phyloP scores from a whole-genome alignment of 345 rosid species.

The Rhodomyrtus tomentosa region DNA sequence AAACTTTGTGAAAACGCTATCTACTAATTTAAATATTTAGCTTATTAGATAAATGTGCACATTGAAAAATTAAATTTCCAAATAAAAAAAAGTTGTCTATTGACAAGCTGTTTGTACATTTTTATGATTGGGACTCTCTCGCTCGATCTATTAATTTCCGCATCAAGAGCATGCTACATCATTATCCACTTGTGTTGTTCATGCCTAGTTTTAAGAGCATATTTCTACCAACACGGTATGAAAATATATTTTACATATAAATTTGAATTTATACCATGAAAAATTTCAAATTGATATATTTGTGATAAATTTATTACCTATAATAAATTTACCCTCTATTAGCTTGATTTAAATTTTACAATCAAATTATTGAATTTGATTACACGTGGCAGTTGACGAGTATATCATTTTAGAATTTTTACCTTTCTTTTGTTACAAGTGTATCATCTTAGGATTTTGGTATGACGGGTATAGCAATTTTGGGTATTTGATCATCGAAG shows the following conservation, averaged over 20 bases:
- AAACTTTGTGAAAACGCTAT: fast-evolving
- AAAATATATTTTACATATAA: background rate
- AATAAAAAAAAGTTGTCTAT: background rate
- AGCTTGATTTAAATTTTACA: too few relatives aligned
- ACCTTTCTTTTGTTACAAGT: too few relatives aligned
- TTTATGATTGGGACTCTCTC: background rate
- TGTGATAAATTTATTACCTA: too few relatives aligned
- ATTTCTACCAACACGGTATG: background rate
- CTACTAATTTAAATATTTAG: background rate
- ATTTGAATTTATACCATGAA: too few relatives aligned
- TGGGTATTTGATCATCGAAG: too few relatives aligned
- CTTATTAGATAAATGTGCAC: background rate
- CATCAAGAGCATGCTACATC: background rate
- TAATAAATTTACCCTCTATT: too few relatives aligned
- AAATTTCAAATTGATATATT: too few relatives aligned
- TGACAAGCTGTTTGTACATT: background rate
- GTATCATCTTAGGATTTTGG: too few relatives aligned
- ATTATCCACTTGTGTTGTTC: background rate
- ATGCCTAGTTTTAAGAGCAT: background rate
- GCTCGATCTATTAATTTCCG: background rate
- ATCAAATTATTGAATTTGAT: too few relatives aligned
- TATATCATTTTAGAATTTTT: too few relatives aligned
- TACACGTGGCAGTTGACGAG: too few relatives aligned
- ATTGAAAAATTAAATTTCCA: background rate
- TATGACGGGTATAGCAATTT: too few relatives aligned